Conservation (phyloP, 345 rosid genomes). For the Euclidium syriacum region DNA sequence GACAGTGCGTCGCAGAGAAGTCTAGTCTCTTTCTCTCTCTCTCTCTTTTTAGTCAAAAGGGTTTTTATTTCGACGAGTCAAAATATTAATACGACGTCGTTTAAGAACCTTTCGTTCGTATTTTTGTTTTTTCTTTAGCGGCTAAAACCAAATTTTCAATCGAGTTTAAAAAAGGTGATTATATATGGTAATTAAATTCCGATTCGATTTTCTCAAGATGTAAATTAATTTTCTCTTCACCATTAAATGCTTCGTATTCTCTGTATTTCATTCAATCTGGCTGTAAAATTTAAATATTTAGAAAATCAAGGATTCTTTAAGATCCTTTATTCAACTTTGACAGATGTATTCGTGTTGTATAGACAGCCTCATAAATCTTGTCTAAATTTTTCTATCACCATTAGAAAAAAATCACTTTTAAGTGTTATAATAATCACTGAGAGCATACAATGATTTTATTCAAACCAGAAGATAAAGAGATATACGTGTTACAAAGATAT, state of each 20-base stretch:
- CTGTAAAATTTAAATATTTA: background rate
- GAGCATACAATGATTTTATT: constrained; percentile 6
- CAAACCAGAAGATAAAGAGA: too few species aligned
- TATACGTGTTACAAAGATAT: constrained; percentile 3
- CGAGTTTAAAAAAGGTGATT: constrained; percentile 17
- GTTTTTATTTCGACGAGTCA: constrained; percentile 12
- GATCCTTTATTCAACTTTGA: constrained; percentile 10
- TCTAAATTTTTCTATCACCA: background rate
- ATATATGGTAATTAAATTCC: constrained; percentile 7
- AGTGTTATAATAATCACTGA: background rate
- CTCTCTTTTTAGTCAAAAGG: constrained; percentile 7
- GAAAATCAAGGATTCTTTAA: background rate
- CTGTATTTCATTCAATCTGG: background rate
- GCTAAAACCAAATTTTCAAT: constrained; percentile 12
- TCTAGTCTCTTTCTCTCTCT: constrained; percentile 7
- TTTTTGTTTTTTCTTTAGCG: constrained; percentile 20
- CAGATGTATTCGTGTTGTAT: constrained; percentile 23
- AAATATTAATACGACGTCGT: constrained; percentile 2
- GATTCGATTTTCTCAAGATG: background rate
- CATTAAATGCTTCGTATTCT: background rate
- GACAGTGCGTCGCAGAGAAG: constrained; percentile 23
- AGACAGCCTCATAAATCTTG: constrained; percentile 20
- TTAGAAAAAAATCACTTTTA: background rate
- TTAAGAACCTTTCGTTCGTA: background rate
- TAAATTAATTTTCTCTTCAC: background rate